Conservation (phyloP, 768 basidiomycete genomes). For the Lactarius akahatsu region DNA sequence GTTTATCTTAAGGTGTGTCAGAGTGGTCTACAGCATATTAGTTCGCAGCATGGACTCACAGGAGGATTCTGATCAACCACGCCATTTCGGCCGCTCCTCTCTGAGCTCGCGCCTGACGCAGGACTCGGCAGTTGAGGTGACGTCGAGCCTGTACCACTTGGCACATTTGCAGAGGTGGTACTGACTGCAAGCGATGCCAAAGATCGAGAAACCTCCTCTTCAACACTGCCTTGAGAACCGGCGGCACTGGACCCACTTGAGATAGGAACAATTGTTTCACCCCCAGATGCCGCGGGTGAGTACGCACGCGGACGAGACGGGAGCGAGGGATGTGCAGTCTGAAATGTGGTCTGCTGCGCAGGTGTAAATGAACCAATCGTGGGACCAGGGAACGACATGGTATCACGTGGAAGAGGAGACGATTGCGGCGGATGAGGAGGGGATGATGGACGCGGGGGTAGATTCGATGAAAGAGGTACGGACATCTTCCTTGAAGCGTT, state of each 20-base stretch:
- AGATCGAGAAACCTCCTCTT: conserved; percentile 38
- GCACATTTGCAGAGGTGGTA: conserved; percentile 34
- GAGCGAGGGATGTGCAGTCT: conserved; percentile 34
- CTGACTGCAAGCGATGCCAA: conserved; percentile 50
- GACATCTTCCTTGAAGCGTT: conserved; percentile 31
- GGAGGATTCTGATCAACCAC: conserved; percentile 91
- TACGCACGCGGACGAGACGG: conserved; percentile 34
- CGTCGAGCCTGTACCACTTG: conserved; percentile 45
- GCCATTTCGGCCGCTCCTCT: conserved; percentile 35
- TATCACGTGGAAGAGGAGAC: conserved; percentile 33
- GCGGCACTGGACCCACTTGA: conserved; percentile 47
- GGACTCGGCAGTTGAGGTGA: conserved; percentile 81
- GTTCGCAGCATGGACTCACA: conserved; percentile 41
- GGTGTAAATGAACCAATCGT: conserved; percentile 35
- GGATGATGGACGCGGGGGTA: conserved; percentile 32
- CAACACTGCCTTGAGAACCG: conserved; percentile 38
- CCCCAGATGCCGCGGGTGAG: conserved; percentile 31
- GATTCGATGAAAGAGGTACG: conserved; percentile 26
- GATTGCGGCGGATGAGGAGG: conserved; percentile 30
- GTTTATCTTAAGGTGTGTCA: conserved; percentile 61
- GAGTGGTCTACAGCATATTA: not conserved
- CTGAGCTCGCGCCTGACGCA: conserved; percentile 58
- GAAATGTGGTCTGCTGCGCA: conserved; percentile 31
- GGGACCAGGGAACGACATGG: conserved; percentile 18
- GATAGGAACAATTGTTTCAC: conserved; percentile 37